Evolutionary conservation across 225 moss, liverwort and hornwort species (phyloP).

Genomic region (Takakia lepidozioides): DNA sequence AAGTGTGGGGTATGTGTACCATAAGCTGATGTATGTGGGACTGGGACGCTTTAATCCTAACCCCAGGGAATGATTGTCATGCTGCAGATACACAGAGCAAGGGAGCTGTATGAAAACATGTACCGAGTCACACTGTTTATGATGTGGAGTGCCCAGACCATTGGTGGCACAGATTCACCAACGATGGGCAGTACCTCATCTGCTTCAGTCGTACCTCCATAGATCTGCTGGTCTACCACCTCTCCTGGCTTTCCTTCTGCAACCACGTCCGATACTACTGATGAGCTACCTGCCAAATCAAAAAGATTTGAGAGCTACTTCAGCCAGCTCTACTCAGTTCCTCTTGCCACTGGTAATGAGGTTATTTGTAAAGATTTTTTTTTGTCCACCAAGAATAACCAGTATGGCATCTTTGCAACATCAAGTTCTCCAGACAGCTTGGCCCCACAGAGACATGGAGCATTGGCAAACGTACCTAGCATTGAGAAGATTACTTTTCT

Average conservation of each 20-base stretch:
- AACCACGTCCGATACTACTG: constrained; percentile 35
- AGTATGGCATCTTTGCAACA: constrained; percentile 86
- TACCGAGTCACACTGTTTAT: constrained; percentile 89
- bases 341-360: constrained; percentile 59
- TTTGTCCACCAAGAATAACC: constrained; percentile 72
- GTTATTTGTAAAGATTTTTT: constrained; percentile 93
- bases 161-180: constrained; percentile 86
- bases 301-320: constrained; percentile 86
- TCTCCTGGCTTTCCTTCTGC: constrained; percentile 60
- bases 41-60: too few relatives aligned
- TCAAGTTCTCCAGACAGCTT: constrained; percentile 54
- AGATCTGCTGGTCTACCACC: constrained; percentile 76
- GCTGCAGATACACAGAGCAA: constrained; percentile 66
- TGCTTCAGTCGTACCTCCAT: constrained; percentile 79
- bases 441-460: constrained; percentile 38
- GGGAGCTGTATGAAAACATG: constrained; percentile 83
- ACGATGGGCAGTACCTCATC: constrained; percentile 96
- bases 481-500: constrained; percentile 77
- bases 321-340: constrained; percentile 51
- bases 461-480: constrained; percentile 71
- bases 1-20: too few relatives aligned
- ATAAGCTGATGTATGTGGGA: too few relatives aligned
- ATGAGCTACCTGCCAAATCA: constrained; percentile 55
- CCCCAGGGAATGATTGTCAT: background rate
- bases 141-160: constrained; percentile 96